Evolutionary conservation across 192 early-diverging fungal genomes (phyloP), one percentile per base, ranked within the genome.

Genomic region (Lobosporangium transversale): DNA sequence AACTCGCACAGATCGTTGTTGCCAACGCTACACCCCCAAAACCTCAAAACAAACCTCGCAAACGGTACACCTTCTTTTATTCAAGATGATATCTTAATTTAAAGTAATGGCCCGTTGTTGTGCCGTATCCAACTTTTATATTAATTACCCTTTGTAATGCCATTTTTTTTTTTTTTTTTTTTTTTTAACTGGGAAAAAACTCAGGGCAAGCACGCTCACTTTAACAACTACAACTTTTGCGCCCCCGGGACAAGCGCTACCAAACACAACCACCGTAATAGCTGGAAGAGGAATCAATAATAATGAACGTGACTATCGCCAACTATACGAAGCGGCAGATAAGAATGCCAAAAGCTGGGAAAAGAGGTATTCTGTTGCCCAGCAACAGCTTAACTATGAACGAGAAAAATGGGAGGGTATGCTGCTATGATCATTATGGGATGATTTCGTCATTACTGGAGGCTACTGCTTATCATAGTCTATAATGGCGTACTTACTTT

Each of bases 371-470:
- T 76, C 73, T 0, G 58, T 65, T 14, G 55, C 48, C 7, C 73
- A 76, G 51, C 26, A 76, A 14, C 73, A 76, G 24, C 36, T 76
- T 18, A 63, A 76, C 20, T 67, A 67, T 23, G 73, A 76, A 33
- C 73, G 73, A 4, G 73, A 76, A 42, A 32, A 45, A 15, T 76
- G 73, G 73, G 73, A 76, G 51, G 70, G 70, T 74, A 23, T 59
- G 45, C 26, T 18, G 3, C 40, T 0, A n/a, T n/a, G n/a, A n/a
- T n/a, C n/a, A n/a, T n/a, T n/a, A n/a, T n/a, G n/a, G n/a, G n/a
- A n/a, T n/a, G n/a, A n/a, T n/a, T n/a, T n/a, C n/a, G n/a, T n/a
- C n/a, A n/a, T n/a, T n/a, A n/a, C n/a, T n/a, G n/a, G n/a, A n/a
- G n/a, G n/a, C n/a, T n/a, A n/a, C n/a, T n/a, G n/a, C n/a, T n/a